Evolutionary conservation across 768 basidiomycete species (phyloP).

Genomic region (Suillus variegatus): DNA sequence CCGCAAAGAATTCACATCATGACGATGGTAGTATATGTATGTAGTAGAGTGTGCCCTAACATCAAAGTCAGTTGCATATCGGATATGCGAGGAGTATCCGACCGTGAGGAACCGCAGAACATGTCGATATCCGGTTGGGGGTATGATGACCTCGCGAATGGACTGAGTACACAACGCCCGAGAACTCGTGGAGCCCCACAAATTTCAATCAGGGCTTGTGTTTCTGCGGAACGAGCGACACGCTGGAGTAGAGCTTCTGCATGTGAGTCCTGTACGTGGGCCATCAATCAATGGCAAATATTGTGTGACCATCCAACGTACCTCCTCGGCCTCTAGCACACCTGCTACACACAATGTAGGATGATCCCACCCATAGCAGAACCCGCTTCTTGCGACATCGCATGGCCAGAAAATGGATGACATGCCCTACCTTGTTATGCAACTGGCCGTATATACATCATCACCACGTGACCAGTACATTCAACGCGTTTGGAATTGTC

Average conservation of each 20-base stretch:
- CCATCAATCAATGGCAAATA: neutral
- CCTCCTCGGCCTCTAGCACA: slow-evolving; percentile 38
- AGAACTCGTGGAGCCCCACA: slow-evolving; percentile 30
- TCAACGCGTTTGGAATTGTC: slow-evolving; percentile 4
- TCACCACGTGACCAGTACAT: neutral
- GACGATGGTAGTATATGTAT: slow-evolving; percentile 55
- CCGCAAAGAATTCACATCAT: slow-evolving; percentile 55
- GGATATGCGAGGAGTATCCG: slow-evolving; percentile 7
- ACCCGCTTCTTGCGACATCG: slow-evolving; percentile 46
- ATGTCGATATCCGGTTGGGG: slow-evolving; percentile 34
- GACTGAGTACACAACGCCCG: slow-evolving; percentile 24
- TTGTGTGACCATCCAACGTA: slow-evolving; percentile 21
- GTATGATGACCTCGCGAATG: slow-evolving; percentile 11
- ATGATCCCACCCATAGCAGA: slow-evolving; percentile 60
- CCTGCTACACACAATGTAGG: slow-evolving; percentile 55
- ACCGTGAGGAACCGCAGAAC: slow-evolving; percentile 26
- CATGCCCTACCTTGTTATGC: slow-evolving; percentile 18
- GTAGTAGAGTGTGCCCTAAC: slow-evolving; percentile 21
- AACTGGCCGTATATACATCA: neutral
- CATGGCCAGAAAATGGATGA: slow-evolving; percentile 59
- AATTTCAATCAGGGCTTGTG: slow-evolving; percentile 16
- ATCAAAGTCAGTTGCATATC: slow-evolving; percentile 10
- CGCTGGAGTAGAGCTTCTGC: slow-evolving; percentile 15
- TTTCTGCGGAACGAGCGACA: slow-evolving; percentile 20
- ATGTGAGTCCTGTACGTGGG: slow-evolving; percentile 19